phyloP scores from a whole-genome alignment of 129 eudicot species.

The Apium graveolens region DNA sequence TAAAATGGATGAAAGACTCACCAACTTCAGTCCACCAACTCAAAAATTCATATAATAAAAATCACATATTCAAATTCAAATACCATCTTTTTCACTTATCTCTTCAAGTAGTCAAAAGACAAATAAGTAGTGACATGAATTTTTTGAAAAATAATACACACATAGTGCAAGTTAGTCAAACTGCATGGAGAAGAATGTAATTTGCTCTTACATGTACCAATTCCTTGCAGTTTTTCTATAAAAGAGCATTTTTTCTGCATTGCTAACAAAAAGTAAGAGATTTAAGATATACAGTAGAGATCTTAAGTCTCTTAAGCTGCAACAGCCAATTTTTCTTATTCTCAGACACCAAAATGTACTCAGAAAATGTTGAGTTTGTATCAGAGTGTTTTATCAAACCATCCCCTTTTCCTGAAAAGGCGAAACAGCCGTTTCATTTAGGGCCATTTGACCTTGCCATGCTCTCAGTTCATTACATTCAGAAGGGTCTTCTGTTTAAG shows the following conservation, averaged over 20 bases:
- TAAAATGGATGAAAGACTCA: not conserved
- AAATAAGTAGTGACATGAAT: too few relatives aligned
- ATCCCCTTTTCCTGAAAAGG: slow-evolving; percentile 17
- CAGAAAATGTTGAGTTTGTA: slow-evolving; percentile 21
- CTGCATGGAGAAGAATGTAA: too few relatives aligned
- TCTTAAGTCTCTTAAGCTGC: not conserved
- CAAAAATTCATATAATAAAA: not conserved
- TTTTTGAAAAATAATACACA: too few relatives aligned
- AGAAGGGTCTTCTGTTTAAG: slow-evolving; percentile 46
- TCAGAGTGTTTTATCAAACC: slow-evolving; percentile 61
- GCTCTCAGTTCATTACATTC: slow-evolving; percentile 41
- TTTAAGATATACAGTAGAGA: not conserved
- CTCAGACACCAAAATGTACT: slow-evolving; percentile 9
- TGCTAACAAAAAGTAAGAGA: too few relatives aligned
- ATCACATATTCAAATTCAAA: too few relatives aligned
- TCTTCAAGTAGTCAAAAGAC: too few relatives aligned
- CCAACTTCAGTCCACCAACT: not conserved
- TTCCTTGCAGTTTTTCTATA: not conserved
- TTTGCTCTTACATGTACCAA: not conserved
- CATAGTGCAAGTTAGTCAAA: too few relatives aligned
- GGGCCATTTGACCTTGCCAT: slow-evolving; percentile 47
- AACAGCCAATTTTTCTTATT: not conserved
- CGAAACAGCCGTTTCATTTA: slow-evolving; percentile 38
- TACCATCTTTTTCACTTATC: too few relatives aligned
- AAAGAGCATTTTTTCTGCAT: too few relatives aligned